Percentiles rank a stretch among this genome's conserved stretches.
Conservation (phyloP, 106 monocot species). For the Acorus gramineus region DNA sequence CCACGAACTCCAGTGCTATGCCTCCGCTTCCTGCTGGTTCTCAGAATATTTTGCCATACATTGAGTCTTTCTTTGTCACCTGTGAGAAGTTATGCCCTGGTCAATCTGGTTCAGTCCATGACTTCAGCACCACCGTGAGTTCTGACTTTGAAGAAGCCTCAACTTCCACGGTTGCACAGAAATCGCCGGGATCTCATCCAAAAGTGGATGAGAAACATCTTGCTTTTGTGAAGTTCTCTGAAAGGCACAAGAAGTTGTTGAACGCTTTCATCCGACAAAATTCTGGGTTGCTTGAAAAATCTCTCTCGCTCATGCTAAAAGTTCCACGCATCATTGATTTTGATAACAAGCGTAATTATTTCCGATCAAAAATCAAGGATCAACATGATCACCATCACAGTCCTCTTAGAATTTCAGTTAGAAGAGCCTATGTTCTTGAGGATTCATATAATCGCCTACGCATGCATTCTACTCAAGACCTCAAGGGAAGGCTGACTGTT, state of each 20-base stretch:
- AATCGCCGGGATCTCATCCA: conserved; percentile 7
- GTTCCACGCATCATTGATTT: conserved; percentile 94
- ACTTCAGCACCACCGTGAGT: conserved; percentile 20
- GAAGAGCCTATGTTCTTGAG: conserved; percentile 90
- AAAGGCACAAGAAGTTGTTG: conserved; percentile 76
- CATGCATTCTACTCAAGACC: conserved; percentile 82
- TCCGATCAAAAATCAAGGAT: conserved; percentile 88
- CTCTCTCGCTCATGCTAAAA: conserved; percentile 91
- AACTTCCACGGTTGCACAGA: conserved; percentile 35
- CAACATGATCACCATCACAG: conserved; percentile 97
- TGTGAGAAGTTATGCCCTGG: conserved; percentile 80
- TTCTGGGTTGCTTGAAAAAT: conserved; percentile 90
- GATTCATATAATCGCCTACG: conserved; percentile 95
- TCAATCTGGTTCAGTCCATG: conserved; percentile 34
- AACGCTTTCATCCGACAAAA: conserved; percentile 95
- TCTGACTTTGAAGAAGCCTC: conserved; percentile 53
- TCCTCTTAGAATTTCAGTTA: conserved; percentile 86
- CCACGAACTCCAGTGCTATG: conserved; percentile 24
- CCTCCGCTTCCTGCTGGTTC: conserved; percentile 84
- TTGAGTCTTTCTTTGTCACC: conserved; percentile 93
- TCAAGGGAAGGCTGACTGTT: conserved; percentile 87
- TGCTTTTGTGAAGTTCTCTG: conserved; percentile 81
- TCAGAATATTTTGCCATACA: conserved; percentile 90
- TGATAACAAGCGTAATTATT: conserved; percentile 92
- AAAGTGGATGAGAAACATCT: conserved; percentile 63